Conservation (phyloP, 352 stramenopile species). For the Phytophthora boehmeriae region DNA sequence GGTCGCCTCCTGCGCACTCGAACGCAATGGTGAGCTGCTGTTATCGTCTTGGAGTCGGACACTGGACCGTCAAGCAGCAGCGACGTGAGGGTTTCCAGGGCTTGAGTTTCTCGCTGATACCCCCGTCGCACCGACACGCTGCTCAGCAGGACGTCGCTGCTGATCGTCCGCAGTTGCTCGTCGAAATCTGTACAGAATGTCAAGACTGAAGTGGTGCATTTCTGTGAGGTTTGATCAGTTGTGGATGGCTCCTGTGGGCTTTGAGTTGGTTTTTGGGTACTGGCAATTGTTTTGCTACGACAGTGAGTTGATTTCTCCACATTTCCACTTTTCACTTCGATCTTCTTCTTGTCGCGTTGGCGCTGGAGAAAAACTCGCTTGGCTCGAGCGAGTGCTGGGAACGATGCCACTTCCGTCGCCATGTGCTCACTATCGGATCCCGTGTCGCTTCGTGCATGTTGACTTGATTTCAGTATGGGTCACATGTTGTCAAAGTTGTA, state of each 20-base stretch:
- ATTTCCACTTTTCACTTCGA: neutral
- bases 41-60: neutral
- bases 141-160: conserved; percentile 15
- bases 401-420: conserved; percentile 13
- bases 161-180: conserved; percentile 22
- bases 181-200: conserved; percentile 30
- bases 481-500: conserved; percentile 2
- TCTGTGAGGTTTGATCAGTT: neutral
- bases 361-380: conserved; percentile 35
- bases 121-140: conserved; percentile 23
- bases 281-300: neutral
- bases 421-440: neutral
- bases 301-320: neutral
- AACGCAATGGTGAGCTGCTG: conserved; percentile 2
- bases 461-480: conserved; percentile 16
- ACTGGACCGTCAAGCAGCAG: conserved; percentile 12
- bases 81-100: conserved; percentile 27
- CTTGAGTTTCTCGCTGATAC: conserved; percentile 24
- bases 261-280: neutral
- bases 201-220: conserved; percentile 11
- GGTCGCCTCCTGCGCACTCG: conserved; percentile 11
- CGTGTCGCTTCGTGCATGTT: conserved; percentile 13
- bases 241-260: neutral
- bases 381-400: conserved; percentile 33
- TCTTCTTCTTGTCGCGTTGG: neutral